Percentiles rank a stretch among this genome's conserved stretches.
These are phyloP conservation scores for Neurospora hispaniola DNA, from an alignment of 495 filamentous ascomycete species.

Conservation along the genomic window DNA sequence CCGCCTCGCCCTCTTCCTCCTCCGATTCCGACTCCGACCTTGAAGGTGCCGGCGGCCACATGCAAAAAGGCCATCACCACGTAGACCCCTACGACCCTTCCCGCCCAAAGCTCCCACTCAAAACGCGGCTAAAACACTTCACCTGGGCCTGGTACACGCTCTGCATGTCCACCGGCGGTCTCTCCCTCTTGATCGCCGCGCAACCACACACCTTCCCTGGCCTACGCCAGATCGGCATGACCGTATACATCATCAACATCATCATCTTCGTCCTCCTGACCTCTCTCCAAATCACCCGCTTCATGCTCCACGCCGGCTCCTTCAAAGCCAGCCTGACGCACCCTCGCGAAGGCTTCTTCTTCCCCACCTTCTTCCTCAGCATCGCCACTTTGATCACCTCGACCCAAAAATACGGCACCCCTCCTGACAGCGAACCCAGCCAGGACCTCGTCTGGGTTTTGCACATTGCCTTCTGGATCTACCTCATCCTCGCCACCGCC, in stretches of 20 bases:
- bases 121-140: conserved; percentile 48
- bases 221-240: conserved; percentile 47
- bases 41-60: neutral
- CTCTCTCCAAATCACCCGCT: conserved; percentile 43
- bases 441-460: conserved; percentile 28
- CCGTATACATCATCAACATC: conserved; percentile 54
- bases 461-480: conserved; percentile 43
- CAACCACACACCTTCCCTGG: conserved; percentile 51
- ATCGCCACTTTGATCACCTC: conserved; percentile 53
- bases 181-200: conserved; percentile 49
- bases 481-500: conserved; percentile 31
- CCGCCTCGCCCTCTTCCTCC: too few species aligned
- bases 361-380: conserved; percentile 56
- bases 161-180: conserved; percentile 57
- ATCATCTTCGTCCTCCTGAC: conserved; percentile 46
- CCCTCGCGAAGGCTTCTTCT: conserved; percentile 56
- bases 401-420: conserved; percentile 46
- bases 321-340: conserved; percentile 47
- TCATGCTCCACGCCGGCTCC: conserved; percentile 41
- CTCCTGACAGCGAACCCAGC: conserved; percentile 25
- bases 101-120: conserved; percentile 11
- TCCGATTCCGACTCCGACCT: neutral
- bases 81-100: conserved; percentile 2
- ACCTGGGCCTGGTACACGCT: conserved; percentile 67
- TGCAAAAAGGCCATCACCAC: neutral